These are phyloP conservation scores for Corchorus capsularis DNA, from an alignment of 345 rosid genomes.

Conservation along the genomic window DNA sequence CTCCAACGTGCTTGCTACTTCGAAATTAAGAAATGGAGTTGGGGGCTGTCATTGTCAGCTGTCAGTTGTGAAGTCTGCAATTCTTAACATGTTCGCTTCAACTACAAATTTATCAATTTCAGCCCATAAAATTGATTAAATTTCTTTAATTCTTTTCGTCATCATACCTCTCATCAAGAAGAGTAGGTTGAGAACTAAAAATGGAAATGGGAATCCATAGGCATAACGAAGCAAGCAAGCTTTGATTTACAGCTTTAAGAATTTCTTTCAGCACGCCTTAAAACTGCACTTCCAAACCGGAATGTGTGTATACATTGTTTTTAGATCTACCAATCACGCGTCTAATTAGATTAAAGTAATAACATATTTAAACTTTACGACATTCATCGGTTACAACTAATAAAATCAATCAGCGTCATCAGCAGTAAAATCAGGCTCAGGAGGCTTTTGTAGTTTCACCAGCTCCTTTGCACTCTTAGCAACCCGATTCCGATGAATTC, in stretches of 20 bases:
- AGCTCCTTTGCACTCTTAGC: slow-evolving; percentile 71
- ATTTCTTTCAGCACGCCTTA: slow-evolving; percentile 17
- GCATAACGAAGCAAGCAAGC: slow-evolving; percentile 11
- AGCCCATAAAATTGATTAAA: no score
- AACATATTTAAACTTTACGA: not conserved
- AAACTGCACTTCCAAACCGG: slow-evolving; percentile 18
- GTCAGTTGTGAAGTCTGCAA: no score
- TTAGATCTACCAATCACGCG: not conserved
- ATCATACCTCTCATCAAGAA: no score
- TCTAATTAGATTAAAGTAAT: slow-evolving; percentile 3
- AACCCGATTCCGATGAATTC: slow-evolving; percentile 70
- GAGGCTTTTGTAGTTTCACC: slow-evolving; percentile 84
- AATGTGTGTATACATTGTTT: not conserved
- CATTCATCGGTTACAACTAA: not conserved
- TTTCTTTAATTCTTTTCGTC: no score
- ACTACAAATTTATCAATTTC: no score
- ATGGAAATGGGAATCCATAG: not conserved
- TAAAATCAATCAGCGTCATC: slow-evolving; percentile 60
- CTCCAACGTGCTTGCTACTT: no score
- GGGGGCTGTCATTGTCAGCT: no score
- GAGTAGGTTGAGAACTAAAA: not conserved
- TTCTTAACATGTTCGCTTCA: not conserved
- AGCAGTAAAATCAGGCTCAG: slow-evolving; percentile 92
- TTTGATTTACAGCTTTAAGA: not conserved
- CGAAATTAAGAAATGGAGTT: no score